These are phyloP conservation scores for Phytophthora brassicae DNA, from an alignment of 352 stramenopile species.

Conservation along the genomic window DNA sequence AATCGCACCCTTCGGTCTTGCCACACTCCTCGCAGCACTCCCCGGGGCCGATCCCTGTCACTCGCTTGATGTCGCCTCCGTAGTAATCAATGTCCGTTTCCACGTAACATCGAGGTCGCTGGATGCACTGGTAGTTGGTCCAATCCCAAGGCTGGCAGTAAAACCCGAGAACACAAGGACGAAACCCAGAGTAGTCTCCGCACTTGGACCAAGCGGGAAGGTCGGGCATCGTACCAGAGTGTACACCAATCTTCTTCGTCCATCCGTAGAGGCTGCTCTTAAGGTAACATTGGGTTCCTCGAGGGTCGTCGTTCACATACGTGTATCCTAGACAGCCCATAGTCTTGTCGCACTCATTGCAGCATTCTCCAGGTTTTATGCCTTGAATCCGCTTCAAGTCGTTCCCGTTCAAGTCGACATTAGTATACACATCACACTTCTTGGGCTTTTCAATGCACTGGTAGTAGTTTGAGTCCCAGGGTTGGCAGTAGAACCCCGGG, in stretches of 20 bases:
- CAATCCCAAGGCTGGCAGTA: constrained; percentile 38
- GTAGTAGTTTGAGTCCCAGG: constrained; percentile 34
- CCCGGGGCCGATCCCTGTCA: constrained; percentile 23
- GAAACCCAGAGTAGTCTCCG: constrained; percentile 15
- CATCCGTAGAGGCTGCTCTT: constrained; percentile 31
- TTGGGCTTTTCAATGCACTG: constrained; percentile 31
- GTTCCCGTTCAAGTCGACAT: constrained; percentile 40
- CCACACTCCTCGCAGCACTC: constrained; percentile 48
- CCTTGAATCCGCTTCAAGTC: constrained; percentile 38
- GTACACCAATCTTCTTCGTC: constrained; percentile 21
- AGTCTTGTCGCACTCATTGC: constrained; percentile 32
- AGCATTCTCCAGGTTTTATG: constrained; percentile 5
- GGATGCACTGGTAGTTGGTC: constrained; percentile 37
- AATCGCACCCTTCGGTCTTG: constrained; percentile 35
- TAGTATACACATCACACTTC: constrained; percentile 24
- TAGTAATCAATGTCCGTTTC: constrained; percentile 42
- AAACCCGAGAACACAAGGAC: constrained; percentile 12
- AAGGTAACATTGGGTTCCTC: constrained; percentile 39
- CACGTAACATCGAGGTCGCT: constrained; percentile 27
- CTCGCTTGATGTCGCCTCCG: constrained; percentile 36
- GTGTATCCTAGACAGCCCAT: constrained; percentile 44
- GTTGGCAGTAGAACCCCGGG: constrained; percentile 34
- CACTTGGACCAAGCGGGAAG: constrained; percentile 23
- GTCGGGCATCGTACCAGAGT: constrained; percentile 23
- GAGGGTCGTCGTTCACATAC: constrained; percentile 45